phyloP scores from a whole-genome alignment of 140 eudicot genomes.

The Oenanthe javanica region DNA sequence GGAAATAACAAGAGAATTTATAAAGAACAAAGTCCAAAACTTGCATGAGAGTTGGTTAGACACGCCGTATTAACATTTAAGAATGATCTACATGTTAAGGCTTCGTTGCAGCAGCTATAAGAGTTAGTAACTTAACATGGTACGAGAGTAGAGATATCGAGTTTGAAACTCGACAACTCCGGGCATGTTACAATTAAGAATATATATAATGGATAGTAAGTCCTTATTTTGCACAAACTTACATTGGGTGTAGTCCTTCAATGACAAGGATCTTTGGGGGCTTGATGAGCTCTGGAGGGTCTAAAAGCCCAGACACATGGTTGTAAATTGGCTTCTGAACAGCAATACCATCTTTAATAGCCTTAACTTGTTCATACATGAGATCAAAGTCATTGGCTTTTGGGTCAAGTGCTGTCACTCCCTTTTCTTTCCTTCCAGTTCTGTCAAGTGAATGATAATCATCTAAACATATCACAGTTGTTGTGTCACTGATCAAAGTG shows the following conservation, averaged over 20 bases:
- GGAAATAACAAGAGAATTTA: not conserved
- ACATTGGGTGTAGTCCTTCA: slow-evolving; percentile 99
- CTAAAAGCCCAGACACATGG: slow-evolving; percentile 83
- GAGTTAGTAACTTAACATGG: not conserved
- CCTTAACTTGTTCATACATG: slow-evolving; percentile 94
- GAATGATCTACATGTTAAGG: not conserved
- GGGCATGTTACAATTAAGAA: not conserved
- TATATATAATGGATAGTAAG: not conserved
- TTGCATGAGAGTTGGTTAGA: not conserved
- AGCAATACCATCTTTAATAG: slow-evolving; percentile 60
- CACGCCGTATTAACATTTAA: not conserved
- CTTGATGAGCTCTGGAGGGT: slow-evolving; percentile 87
- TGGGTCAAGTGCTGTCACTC: slow-evolving; percentile 95
- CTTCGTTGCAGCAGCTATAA: not conserved
- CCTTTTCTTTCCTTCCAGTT: slow-evolving; percentile 83
- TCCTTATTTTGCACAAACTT: slow-evolving; percentile 19
- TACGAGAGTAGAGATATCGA: not conserved
- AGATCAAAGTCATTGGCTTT: slow-evolving; percentile 81
- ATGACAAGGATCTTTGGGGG: slow-evolving; percentile 96
- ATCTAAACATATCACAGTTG: slow-evolving; percentile 90
- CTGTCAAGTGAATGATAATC: slow-evolving; percentile 93
- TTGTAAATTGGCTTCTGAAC: slow-evolving; percentile 86
- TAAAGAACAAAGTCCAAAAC: slow-evolving; percentile 6
- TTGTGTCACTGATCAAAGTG: slow-evolving; percentile 85
- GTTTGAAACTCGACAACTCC: not conserved